Conservation (phyloP, 768 basidiomycete genomes). For the Pilatotrama ljubarskyi region DNA sequence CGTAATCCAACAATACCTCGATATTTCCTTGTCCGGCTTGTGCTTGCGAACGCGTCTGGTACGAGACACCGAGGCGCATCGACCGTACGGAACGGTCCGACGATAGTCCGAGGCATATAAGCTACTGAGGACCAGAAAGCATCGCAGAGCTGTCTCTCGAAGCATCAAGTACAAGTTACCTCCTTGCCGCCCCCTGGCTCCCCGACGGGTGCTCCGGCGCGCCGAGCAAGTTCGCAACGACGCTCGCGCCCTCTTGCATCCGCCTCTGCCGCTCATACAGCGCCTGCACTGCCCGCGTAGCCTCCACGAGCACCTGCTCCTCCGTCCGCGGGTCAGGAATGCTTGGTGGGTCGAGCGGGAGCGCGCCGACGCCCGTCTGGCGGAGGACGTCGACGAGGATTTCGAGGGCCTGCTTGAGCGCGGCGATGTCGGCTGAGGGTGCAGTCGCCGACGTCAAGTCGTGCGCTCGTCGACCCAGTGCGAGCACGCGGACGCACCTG, state of each 20-base stretch:
- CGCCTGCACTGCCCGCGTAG: slow-evolving; percentile 42
- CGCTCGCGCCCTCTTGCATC: slow-evolving; percentile 56
- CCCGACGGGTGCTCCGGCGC: background rate
- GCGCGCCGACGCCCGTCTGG: slow-evolving; percentile 64
- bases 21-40: background rate
- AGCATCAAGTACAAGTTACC: background rate
- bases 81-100: too few relatives aligned
- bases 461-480: background rate
- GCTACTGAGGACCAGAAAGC: too few relatives aligned
- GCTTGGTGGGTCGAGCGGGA: slow-evolving; percentile 42
- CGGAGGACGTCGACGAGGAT: slow-evolving; percentile 50
- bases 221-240: slow-evolving; percentile 46
- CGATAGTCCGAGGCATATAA: too few relatives aligned
- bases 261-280: slow-evolving; percentile 53
- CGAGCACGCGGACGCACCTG: slow-evolving; percentile 39
- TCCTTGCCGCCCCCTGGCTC: background rate
- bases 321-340: slow-evolving; percentile 39
- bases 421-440: slow-evolving; percentile 45
- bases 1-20: too few relatives aligned
- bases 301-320: slow-evolving; percentile 46
- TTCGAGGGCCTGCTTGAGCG: slow-evolving; percentile 53
- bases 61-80: too few relatives aligned
- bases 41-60: too few relatives aligned
- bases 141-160: too few relatives aligned
- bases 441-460: background rate